Evolutionary conservation across 805 yeast genomes (phyloP).

Genomic region (Maudiozyma barnettii): DNA sequence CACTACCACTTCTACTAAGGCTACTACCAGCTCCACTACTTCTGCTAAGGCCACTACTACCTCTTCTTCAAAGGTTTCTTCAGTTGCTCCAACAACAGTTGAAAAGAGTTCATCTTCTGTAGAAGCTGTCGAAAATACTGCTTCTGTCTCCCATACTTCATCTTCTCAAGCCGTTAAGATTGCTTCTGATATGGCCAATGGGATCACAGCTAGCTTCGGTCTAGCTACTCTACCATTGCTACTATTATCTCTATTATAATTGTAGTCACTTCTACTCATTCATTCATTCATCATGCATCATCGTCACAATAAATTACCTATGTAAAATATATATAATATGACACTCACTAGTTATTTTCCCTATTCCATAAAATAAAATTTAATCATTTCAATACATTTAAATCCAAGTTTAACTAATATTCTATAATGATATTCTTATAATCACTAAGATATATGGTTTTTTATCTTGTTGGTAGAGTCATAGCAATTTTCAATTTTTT

Average conservation of each 20-base stretch:
- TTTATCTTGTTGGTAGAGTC: background rate
- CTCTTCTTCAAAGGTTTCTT: background rate
- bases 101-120: slow-evolving; percentile 1
- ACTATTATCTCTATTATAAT: slow-evolving; percentile 1
- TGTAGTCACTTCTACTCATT: background rate
- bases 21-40: slow-evolving; percentile 4
- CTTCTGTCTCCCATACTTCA: slow-evolving; percentile 3
- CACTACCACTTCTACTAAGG: background rate
- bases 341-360: background rate
- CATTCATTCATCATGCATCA: no score
- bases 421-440: background rate
- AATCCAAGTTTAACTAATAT: background rate
- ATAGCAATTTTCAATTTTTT: no score
- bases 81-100: background rate
- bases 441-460: background rate
- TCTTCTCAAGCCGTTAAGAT: slow-evolving; percentile 2
- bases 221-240: background rate
- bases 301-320: background rate
- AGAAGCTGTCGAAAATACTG: slow-evolving; percentile 2
- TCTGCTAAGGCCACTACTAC: background rate
- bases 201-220: background rate
- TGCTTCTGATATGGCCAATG: background rate
- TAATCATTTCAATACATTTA: no score
- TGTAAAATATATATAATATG: background rate
- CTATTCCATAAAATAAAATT: background rate